These are phyloP conservation scores for Venturia pyrina DNA, from an alignment of 2,329 filamentous ascomycete genomes.

Conservation along the genomic window DNA sequence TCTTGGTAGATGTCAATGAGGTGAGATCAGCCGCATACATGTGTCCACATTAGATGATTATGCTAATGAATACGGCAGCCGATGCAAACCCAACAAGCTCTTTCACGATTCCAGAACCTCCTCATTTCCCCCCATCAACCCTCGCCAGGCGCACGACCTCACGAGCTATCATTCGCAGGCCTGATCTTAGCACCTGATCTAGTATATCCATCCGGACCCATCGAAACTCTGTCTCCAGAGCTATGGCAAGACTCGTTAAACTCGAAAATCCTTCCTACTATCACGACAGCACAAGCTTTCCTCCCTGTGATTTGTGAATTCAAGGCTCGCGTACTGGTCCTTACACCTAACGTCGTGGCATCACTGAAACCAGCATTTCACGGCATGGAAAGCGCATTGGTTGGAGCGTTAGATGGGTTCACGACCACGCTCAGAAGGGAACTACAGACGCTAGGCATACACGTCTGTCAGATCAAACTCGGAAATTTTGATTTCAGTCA, in stretches of 20 bases:
- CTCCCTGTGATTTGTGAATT: conserved; percentile 46
- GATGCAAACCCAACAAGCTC: conserved; percentile 55
- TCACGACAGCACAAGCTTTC: conserved; percentile 81
- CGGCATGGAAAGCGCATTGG: conserved; percentile 76
- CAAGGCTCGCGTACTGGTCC: conserved; percentile 59
- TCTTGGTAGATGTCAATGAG: conserved; percentile 75
- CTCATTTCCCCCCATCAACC: conserved; percentile 67
- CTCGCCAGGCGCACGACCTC: conserved; percentile 63
- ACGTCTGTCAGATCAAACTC: conserved; percentile 79
- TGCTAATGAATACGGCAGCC: conserved; percentile 40
- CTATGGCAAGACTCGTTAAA: conserved; percentile 86
- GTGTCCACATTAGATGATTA: conserved; percentile 13
- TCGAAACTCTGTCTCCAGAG: conserved; percentile 75
- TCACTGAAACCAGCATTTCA: conserved; percentile 71
- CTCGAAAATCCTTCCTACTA: conserved; percentile 80
- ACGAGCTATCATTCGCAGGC: conserved; percentile 66
- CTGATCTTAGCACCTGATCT: conserved; percentile 75
- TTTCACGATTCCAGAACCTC: conserved; percentile 60
- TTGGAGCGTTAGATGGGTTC: conserved; percentile 77
- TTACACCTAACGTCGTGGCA: conserved; percentile 73
- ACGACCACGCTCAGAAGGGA: conserved; percentile 72
- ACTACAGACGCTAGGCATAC: conserved; percentile 62
- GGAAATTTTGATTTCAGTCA: conserved; percentile 80
- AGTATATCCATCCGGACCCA: conserved; percentile 68
- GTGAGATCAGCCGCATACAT: conserved; percentile 35